phyloP scores from a whole-genome alignment of 2,329 filamentous ascomycete species.

The Myriosclerotinia curreyana region DNA sequence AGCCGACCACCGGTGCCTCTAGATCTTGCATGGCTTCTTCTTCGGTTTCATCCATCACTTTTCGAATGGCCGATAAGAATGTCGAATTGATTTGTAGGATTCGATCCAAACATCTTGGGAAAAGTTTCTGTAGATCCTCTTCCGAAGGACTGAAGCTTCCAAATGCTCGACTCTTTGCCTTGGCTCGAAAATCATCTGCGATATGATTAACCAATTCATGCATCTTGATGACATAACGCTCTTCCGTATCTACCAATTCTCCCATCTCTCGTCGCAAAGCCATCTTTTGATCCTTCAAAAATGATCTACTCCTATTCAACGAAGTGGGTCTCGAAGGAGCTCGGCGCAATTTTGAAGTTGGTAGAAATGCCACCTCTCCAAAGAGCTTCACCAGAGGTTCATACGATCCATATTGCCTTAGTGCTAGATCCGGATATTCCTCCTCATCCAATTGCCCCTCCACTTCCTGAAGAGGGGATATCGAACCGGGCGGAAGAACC shows the following conservation, averaged over 20 bases:
- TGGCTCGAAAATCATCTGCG: constrained; percentile 73
- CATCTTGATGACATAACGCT: constrained; percentile 87
- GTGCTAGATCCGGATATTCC: constrained; percentile 60
- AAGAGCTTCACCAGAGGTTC: constrained; percentile 73
- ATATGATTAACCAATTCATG: constrained; percentile 78
- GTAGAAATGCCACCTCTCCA: constrained; percentile 81
- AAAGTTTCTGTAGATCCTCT: constrained; percentile 70
- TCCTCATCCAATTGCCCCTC: constrained; percentile 61
- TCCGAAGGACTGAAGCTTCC: constrained; percentile 69
- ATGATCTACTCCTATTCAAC: constrained; percentile 72
- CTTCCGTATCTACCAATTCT: constrained; percentile 89
- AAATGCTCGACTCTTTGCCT: constrained; percentile 56
- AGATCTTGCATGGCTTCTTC: constrained; percentile 75
- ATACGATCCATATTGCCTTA: constrained; percentile 74
- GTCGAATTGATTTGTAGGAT: constrained; percentile 79
- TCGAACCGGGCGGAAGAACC: constrained; percentile 74
- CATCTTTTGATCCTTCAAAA: constrained; percentile 77
- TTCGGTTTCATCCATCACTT: constrained; percentile 78
- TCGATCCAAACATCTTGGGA: constrained; percentile 74
- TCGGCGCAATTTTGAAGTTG: constrained; percentile 77
- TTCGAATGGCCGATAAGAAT: constrained; percentile 74
- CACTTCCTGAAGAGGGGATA: constrained; percentile 60
- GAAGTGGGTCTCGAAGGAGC: constrained; percentile 84
- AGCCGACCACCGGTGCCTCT: constrained; percentile 54
- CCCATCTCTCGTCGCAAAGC: constrained; percentile 83